Evolutionary conservation across 1,139 yeast genomes (phyloP).

Genomic region (Nakaseomyces delphensis): DNA sequence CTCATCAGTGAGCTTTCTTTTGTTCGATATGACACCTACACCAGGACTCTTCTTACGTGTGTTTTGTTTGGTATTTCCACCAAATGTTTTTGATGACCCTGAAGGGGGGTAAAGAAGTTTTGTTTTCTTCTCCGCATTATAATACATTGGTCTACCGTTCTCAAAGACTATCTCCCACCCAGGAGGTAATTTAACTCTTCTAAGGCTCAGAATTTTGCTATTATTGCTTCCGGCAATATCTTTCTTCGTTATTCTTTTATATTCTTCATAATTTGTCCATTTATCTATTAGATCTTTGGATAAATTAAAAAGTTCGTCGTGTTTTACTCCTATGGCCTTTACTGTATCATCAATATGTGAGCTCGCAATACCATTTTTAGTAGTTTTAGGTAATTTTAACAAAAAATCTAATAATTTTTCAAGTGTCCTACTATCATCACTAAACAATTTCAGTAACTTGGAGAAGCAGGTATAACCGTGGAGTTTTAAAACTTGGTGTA

Average conservation of each 20-base stretch:
- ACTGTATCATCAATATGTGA: conserved; percentile 68
- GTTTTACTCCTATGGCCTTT: conserved; percentile 34
- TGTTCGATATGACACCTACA: not conserved
- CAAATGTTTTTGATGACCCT: conserved; percentile 17
- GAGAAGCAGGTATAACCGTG: conserved; percentile 85
- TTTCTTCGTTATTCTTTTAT: conserved; percentile 52
- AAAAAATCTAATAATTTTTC: conserved; percentile 49
- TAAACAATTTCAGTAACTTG: conserved; percentile 42
- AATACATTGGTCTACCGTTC: conserved; percentile 29
- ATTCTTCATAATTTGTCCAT: conserved; percentile 75
- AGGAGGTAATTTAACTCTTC: conserved; percentile 29
- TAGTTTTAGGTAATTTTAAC: conserved; percentile 67
- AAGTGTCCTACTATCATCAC: conserved; percentile 31
- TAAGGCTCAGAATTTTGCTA: conserved; percentile 19
- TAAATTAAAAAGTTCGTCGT: conserved; percentile 33
- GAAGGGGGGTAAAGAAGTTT: conserved; percentile 27
- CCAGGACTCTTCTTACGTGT: not conserved
- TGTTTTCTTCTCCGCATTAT: conserved; percentile 26
- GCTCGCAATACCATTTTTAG: conserved; percentile 72
- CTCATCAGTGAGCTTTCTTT: conserved; percentile 11
- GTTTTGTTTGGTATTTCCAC: not conserved
- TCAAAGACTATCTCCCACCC: conserved; percentile 32
- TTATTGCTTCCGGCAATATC: conserved; percentile 18
- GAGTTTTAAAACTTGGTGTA: conserved; percentile 55
- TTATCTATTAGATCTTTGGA: conserved; percentile 45